Conservation (phyloP, 169 alveolate genomes). For the Cystoisospora suis region DNA sequence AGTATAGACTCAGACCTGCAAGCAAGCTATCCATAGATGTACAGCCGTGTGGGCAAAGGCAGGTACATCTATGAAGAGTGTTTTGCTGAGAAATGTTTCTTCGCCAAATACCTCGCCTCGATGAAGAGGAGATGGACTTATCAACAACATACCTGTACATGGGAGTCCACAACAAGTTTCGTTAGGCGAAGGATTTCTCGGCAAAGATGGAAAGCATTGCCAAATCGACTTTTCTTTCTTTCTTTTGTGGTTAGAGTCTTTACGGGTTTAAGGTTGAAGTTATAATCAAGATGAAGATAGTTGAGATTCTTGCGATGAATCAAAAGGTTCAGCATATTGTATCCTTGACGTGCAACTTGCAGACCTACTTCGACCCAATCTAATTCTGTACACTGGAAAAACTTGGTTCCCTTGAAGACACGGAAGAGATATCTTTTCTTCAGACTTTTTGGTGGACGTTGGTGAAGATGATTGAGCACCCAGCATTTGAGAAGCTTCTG, state of each 20-base stretch:
- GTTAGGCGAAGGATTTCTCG: slow-evolving; percentile 98
- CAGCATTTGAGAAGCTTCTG: slow-evolving; percentile 97
- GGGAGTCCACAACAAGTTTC: slow-evolving; percentile 98
- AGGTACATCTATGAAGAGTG: no score
- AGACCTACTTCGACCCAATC: slow-evolving; percentile 99
- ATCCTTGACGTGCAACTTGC: slow-evolving; percentile 99
- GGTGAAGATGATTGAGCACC: slow-evolving; percentile 96
- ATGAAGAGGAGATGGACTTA: no score
- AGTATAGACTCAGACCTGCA: no score
- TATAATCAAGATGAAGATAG: slow-evolving; percentile 99
- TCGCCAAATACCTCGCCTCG: no score
- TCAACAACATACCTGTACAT: slow-evolving; percentile 96
- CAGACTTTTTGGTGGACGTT: slow-evolving; percentile 92
- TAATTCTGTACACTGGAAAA: slow-evolving; percentile 97
- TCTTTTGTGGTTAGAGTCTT: slow-evolving; percentile 99
- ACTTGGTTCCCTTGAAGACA: slow-evolving; percentile 96
- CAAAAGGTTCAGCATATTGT: slow-evolving; percentile 97
- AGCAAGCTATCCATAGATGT: no score
- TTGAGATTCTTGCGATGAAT: slow-evolving; percentile 98
- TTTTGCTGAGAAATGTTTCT: no score
- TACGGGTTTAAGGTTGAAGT: slow-evolving; percentile 99
- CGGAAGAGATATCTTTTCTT: slow-evolving; percentile 93
- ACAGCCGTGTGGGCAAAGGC: no score
- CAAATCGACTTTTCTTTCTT: slow-evolving; percentile 99
- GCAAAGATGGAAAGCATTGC: slow-evolving; percentile 99